phyloP scores from a whole-genome alignment of 495 filamentous ascomycete genomes.

The Apiosordaria backusii region DNA sequence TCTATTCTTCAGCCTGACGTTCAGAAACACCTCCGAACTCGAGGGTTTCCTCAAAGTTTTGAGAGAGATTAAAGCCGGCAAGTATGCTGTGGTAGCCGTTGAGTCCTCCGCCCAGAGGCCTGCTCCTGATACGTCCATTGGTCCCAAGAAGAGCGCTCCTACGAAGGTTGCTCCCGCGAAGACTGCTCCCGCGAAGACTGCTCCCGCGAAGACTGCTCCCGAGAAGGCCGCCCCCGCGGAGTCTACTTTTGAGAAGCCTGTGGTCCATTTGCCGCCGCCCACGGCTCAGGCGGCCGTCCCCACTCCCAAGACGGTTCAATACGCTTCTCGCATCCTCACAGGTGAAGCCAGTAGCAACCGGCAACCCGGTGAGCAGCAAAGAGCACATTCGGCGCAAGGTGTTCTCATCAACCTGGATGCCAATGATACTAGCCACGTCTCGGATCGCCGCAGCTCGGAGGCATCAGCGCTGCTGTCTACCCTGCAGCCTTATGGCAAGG shows the following conservation, averaged over 20 bases:
- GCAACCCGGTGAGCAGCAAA: neutral
- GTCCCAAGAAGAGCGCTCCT: neutral
- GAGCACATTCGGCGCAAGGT: neutral
- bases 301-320: neutral
- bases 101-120: neutral
- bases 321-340: neutral
- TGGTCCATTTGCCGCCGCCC: neutral
- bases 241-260: neutral
- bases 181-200: neutral
- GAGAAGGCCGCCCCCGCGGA: neutral
- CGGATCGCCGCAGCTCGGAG: neutral
- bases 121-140: neutral
- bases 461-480: neutral
- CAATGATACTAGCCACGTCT: neutral
- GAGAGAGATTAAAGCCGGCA: neutral
- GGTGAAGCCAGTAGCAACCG: neutral
- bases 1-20: neutral
- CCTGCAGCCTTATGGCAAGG: constrained; percentile 2
- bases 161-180: neutral
- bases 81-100: neutral
- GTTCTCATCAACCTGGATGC: neutral
- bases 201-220: neutral
- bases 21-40: neutral
- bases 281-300: neutral
- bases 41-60: neutral